A percentile compares a stretch with the other conserved stretches of the same genome.
Evolutionary conservation across 306 rosid genomes (phyloP).

Genomic region (Quercus engelmannii): DNA sequence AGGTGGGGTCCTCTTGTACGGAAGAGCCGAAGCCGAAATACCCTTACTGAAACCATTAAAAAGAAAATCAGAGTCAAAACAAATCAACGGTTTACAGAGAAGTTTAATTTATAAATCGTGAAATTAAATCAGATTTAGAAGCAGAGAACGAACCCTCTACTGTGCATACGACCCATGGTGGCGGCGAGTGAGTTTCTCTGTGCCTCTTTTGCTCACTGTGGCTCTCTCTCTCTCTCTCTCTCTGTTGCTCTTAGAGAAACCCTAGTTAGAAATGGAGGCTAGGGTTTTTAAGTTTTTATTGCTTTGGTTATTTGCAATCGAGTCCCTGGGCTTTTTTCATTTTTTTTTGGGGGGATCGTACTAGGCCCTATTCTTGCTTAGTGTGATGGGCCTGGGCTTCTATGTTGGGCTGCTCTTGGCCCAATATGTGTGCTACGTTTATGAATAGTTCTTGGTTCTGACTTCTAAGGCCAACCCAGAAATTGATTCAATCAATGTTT

Average conservation of each 20-base stretch:
- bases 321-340: neutral
- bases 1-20: constrained; percentile 74
- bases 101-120: neutral
- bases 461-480: neutral
- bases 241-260: constrained; percentile 17
- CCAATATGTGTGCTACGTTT: neutral
- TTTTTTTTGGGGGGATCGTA: neutral
- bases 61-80: neutral
- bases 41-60: constrained; percentile 54
- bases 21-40: constrained; percentile 82
- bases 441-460: neutral
- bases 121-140: neutral
- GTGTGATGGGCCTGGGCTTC: too few species aligned
- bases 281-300: constrained; percentile 25
- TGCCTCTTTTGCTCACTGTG: neutral
- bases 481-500: neutral
- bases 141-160: constrained; percentile 57
- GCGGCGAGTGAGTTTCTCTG: constrained; percentile 9
- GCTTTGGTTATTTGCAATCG: neutral
- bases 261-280: constrained; percentile 16
- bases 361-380: neutral
- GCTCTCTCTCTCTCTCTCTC: neutral
- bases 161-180: constrained; percentile 88
- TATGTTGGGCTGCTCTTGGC: neutral
- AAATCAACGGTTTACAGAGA: neutral